Conservation (phyloP, 2,329 filamentous ascomycete genomes). For the Calycina marina region DNA sequence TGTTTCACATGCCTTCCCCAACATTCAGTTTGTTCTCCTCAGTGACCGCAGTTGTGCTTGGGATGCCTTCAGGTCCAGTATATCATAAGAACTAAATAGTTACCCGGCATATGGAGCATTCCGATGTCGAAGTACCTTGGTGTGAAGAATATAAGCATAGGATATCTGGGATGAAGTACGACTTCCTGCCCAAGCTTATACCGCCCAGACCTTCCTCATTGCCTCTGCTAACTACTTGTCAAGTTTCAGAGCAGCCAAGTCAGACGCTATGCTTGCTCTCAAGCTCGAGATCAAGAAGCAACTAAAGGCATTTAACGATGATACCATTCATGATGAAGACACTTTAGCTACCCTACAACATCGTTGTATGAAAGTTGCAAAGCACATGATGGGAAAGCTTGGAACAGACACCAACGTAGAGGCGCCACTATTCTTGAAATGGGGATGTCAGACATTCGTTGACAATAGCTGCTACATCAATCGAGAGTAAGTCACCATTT, state of each 20-base stretch:
- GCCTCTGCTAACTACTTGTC: neutral
- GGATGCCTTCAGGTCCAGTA: neutral
- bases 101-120: neutral
- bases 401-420: slow-evolving; percentile 11
- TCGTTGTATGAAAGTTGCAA: slow-evolving; percentile 8
- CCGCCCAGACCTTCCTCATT: slow-evolving; percentile 1
- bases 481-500: slow-evolving; percentile 9
- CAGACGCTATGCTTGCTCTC: slow-evolving; percentile 2
- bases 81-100: neutral
- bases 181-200: neutral
- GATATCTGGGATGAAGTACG: slow-evolving; percentile 15
- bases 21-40: too few relatives aligned
- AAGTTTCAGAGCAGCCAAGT: slow-evolving; percentile 4
- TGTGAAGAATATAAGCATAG: slow-evolving; percentile 15
- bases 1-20: too few relatives aligned
- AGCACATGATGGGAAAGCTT: slow-evolving; percentile 9
- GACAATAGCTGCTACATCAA: slow-evolving; percentile 13
- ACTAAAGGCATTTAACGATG: slow-evolving; percentile 12
- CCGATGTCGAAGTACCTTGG: slow-evolving; percentile 5
- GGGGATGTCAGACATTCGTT: slow-evolving; percentile 15
- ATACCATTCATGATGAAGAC: slow-evolving; percentile 5
- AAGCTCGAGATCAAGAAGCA: slow-evolving; percentile 6
- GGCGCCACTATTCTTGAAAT: slow-evolving; percentile 11
- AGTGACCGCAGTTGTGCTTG: too few relatives aligned
- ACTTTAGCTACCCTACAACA: slow-evolving; percentile 10